Conservation (phyloP, 441 rosid genomes). For the Brassica balearica region DNA sequence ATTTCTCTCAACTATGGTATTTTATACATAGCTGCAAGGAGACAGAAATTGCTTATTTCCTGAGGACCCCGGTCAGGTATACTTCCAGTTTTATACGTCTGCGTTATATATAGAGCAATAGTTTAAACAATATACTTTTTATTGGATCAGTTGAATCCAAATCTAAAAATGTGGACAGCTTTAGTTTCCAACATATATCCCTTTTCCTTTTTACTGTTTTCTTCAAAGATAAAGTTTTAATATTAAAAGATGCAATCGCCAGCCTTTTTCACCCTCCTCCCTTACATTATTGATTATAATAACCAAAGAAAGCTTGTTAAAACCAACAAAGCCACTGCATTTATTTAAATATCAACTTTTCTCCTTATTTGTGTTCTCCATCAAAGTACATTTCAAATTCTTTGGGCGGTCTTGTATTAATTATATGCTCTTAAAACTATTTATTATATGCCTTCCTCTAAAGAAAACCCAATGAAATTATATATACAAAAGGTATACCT, state of each 20-base stretch:
- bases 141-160: constrained; percentile 60
- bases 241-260: constrained; percentile 42
- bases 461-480: constrained; percentile 1
- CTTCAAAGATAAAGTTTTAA: constrained; percentile 38
- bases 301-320: constrained; percentile 43
- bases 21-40: constrained; percentile 67
- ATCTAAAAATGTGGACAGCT: constrained; percentile 30
- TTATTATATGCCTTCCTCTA: constrained; percentile 24
- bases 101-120: constrained; percentile 11
- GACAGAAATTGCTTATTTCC: constrained; percentile 86
- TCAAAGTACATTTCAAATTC: constrained; percentile 34
- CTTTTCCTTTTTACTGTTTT: constrained; percentile 28
- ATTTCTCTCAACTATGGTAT: constrained; percentile 12
- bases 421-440: constrained; percentile 14
- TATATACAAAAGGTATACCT: background rate
- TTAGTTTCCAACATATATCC: constrained; percentile 39
- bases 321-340: constrained; percentile 39
- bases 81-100: constrained; percentile 28
- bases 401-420: constrained; percentile 40
- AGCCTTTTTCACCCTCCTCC: constrained; percentile 29
- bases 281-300: constrained; percentile 24
- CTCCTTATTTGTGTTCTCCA: constrained; percentile 3
- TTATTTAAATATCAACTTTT: constrained; percentile 27
- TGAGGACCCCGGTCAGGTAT: constrained; percentile 97
- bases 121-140: constrained; percentile 44